Evolutionary conservation across 768 basidiomycete genomes (phyloP).

Genomic region (Agrocybe pediades): DNA sequence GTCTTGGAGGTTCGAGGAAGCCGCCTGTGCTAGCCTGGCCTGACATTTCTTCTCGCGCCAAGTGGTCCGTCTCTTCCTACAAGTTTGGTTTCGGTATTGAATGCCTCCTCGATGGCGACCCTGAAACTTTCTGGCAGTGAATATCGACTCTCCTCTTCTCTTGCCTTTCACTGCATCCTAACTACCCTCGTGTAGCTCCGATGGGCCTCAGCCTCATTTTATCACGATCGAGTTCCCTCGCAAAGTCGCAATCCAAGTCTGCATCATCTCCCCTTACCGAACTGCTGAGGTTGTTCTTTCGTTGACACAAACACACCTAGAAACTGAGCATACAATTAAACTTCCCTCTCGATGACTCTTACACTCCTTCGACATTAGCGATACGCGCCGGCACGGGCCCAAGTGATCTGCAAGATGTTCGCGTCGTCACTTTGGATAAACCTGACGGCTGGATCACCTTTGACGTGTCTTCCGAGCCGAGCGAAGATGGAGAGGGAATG

Average conservation of each 20-base stretch:
- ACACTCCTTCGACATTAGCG: conserved; percentile 90
- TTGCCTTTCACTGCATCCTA: neutral
- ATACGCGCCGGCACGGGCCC: conserved; percentile 91
- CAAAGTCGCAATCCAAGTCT: conserved; percentile 85
- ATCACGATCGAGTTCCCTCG: conserved; percentile 93
- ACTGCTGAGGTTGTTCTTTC: neutral
- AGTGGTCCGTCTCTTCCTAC: conserved; percentile 95
- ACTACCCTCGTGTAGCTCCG: conserved; percentile 52
- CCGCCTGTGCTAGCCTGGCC: conserved; percentile 68
- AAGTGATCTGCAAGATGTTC: conserved; percentile 91
- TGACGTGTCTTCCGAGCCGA: conserved; percentile 78
- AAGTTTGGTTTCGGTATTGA: conserved; percentile 97
- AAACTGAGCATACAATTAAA: conserved; percentile 87
- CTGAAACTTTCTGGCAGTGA: conserved; percentile 98
- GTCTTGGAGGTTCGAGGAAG: conserved; percentile 25
- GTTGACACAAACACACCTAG: conserved; percentile 45
- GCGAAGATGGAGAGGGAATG: conserved; percentile 80
- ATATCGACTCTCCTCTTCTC: conserved; percentile 28
- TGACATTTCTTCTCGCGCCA: conserved; percentile 85
- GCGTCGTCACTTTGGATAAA: conserved; percentile 81
- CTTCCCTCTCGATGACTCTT: conserved; percentile 89
- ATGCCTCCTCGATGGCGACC: conserved; percentile 84
- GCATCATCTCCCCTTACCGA: conserved; percentile 2
- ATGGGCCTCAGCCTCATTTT: conserved; percentile 96
- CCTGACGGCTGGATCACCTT: conserved; percentile 95